Evolutionary conservation across 225 moss, liverwort and hornwort species (phyloP).

Genomic region (Marchantia polymorpha): DNA sequence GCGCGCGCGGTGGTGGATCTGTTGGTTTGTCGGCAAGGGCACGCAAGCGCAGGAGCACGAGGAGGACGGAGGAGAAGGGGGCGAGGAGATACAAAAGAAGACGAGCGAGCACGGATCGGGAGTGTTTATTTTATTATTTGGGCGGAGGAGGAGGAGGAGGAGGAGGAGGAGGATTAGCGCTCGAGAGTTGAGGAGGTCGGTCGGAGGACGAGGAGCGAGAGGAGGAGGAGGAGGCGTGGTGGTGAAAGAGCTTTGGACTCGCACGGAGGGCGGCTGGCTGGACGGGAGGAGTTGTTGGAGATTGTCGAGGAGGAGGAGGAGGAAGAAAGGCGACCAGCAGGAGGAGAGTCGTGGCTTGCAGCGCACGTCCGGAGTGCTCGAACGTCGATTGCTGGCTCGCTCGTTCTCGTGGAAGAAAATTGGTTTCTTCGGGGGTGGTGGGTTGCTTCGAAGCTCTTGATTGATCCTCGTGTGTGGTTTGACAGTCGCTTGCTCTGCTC

Average conservation of each 20-base stretch:
- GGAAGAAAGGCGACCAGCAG: constrained; percentile 19
- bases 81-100: not conserved
- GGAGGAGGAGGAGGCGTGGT: too few relatives aligned
- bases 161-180: too few relatives aligned
- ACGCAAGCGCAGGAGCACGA: constrained; percentile 7
- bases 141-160: not conserved
- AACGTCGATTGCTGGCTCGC: constrained; percentile 4
- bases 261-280: not conserved
- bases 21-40: constrained; percentile 12
- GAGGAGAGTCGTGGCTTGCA: not conserved
- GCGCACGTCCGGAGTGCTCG: constrained; percentile 3
- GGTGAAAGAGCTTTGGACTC: constrained; percentile 4
- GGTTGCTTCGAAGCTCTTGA: constrained; percentile 20
- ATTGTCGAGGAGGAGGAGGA: constrained; percentile 1
- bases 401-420: constrained; percentile 17
- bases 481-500: not conserved
- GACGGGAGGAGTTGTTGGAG: constrained; percentile 9
- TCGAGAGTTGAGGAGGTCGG: constrained; percentile 1
- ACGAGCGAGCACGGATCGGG: constrained; percentile 2
- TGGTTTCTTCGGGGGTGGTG: constrained; percentile 25
- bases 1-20: constrained; percentile 12
- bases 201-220: not conserved
- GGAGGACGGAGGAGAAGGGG: not conserved
- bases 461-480: not conserved
- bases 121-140: not conserved